Conservation (phyloP, 1,139 yeast species). For the Candida sanyaensis region DNA sequence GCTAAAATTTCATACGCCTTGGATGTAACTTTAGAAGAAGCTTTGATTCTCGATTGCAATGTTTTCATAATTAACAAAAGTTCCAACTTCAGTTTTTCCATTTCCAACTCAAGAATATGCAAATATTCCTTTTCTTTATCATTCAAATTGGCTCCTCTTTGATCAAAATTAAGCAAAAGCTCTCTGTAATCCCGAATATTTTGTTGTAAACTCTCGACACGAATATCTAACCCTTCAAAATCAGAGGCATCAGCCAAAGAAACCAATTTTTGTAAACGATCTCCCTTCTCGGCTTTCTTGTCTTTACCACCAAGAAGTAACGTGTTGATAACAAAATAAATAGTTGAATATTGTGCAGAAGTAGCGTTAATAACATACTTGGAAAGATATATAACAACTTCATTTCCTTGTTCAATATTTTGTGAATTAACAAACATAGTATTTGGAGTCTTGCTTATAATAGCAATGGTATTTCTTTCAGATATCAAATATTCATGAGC, state of each 20-base stretch:
- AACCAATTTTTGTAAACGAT: constrained; percentile 64
- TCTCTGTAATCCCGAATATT: constrained; percentile 46
- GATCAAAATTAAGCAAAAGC: constrained; percentile 49
- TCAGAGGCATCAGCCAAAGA: constrained; percentile 72
- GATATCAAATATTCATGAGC: constrained; percentile 54
- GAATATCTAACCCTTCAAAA: constrained; percentile 52
- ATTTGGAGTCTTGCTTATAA: constrained; percentile 69
- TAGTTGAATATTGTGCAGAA: constrained; percentile 69
- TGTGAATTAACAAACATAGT: constrained; percentile 41
- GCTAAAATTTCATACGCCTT: constrained; percentile 43
- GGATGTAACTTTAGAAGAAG: constrained; percentile 27
- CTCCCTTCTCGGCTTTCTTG: constrained; percentile 53
- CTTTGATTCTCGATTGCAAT: constrained; percentile 42
- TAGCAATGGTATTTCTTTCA: constrained; percentile 61
- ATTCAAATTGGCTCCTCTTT: constrained; percentile 24
- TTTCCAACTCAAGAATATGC: constrained; percentile 53
- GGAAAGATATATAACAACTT: constrained; percentile 60
- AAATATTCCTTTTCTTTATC: constrained; percentile 30
- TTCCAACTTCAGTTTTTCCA: constrained; percentile 58
- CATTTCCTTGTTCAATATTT: constrained; percentile 25
- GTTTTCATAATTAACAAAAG: constrained; percentile 69
- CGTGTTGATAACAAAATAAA: constrained; percentile 65
- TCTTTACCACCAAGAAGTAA: constrained; percentile 70
- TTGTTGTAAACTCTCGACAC: constrained; percentile 57
- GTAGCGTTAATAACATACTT: constrained; percentile 70